These are phyloP conservation scores for Ananas comosus DNA, from an alignment of 176 grass and related monocot species.

Conservation along the genomic window DNA sequence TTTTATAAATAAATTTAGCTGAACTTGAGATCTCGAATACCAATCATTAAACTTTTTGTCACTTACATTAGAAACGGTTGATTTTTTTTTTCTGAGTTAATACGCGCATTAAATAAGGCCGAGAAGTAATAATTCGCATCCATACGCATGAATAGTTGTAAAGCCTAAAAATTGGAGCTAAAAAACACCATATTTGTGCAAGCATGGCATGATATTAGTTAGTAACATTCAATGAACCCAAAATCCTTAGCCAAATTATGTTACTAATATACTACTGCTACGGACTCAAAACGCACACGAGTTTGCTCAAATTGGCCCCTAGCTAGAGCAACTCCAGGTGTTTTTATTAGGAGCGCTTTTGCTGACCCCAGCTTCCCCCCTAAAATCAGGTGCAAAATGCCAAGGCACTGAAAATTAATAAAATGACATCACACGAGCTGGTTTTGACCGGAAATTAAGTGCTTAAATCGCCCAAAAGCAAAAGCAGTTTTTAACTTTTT, in stretches of 20 bases:
- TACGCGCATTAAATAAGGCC: not conserved
- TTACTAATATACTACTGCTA: not conserved
- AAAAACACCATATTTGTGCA: not conserved
- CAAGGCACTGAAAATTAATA: not conserved
- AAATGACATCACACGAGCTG: not conserved
- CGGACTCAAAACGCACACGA: not conserved
- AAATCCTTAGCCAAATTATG: not conserved
- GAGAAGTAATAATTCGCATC: not conserved
- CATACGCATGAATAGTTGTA: not conserved
- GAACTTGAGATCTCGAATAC: too few relatives aligned
- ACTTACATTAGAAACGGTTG: too few relatives aligned
- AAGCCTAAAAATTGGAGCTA: not conserved
- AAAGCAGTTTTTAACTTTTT: too few relatives aligned
- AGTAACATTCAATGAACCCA: not conserved
- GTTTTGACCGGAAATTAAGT: not conserved
- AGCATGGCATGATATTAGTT: too few relatives aligned
- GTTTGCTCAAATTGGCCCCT: not conserved
- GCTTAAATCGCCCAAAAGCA: not conserved
- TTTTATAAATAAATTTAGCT: too few relatives aligned
- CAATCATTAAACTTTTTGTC: too few relatives aligned
- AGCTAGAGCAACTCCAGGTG: too few relatives aligned
- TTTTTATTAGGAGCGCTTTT: not conserved
- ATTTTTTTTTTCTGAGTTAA: too few relatives aligned
- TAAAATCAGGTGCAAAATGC: not conserved
- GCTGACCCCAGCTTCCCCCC: not conserved